Percentiles rank a stretch among this genome's conserved stretches.
Conservation (phyloP, 345 rosid species). For the Erysimum cheiranthoides region DNA sequence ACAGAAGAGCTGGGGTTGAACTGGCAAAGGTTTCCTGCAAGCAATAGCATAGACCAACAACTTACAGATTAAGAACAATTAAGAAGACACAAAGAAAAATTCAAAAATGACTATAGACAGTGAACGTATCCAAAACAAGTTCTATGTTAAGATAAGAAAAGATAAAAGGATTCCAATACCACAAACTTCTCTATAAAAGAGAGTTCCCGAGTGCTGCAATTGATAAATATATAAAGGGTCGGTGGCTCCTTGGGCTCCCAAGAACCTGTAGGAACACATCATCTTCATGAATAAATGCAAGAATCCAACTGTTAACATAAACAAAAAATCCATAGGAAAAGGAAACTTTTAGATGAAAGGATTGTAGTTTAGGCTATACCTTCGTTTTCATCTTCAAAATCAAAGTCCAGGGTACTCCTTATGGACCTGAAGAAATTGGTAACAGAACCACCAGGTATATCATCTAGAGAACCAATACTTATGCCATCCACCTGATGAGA, state of each 20-base stretch:
- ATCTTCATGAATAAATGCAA: conserved; percentile 13
- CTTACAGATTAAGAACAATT: conserved; percentile 8
- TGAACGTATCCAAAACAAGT: conserved; percentile 27
- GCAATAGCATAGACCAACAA: conserved; percentile 40
- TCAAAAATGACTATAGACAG: conserved; percentile 13
- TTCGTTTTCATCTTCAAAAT: conserved; percentile 90
- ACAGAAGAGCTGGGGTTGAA: conserved; percentile 82
- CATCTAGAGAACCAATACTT: conserved; percentile 79
- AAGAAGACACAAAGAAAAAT: background rate
- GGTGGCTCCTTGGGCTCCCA: conserved; percentile 86
- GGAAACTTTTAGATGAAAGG: background rate
- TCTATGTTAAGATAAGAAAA: conserved; percentile 31
- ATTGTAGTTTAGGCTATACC: conserved; percentile 51
- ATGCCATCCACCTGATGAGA: conserved; percentile 78
- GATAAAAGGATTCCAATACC: conserved; percentile 55
- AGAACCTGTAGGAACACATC: conserved; percentile 58
- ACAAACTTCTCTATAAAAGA: conserved; percentile 85
- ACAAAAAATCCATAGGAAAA: background rate
- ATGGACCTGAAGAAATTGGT: conserved; percentile 82
- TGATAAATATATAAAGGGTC: conserved; percentile 77
- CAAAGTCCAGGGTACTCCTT: conserved; percentile 90
- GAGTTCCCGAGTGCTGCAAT: conserved; percentile 92
- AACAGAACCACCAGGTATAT: conserved; percentile 70
- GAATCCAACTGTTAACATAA: background rate
- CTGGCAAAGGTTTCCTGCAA: conserved; percentile 80